Conservation (phyloP, 2,329 filamentous ascomycete genomes). For the Paracamarosporium sp. region DNA sequence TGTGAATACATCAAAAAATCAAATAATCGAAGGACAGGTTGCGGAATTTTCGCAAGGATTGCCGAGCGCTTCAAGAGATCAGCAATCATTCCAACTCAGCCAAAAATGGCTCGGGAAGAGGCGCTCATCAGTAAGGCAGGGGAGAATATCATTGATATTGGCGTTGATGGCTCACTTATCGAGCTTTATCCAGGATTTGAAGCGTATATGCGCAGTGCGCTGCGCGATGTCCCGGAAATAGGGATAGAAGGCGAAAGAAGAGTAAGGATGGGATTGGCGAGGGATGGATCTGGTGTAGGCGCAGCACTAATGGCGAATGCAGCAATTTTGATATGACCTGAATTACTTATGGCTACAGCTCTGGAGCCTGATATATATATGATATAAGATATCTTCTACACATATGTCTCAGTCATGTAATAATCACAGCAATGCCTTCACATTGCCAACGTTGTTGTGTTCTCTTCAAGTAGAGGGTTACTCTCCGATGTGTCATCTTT, state of each 20-base stretch:
- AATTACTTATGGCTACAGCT: not conserved
- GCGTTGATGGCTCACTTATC: slow-evolving; percentile 91
- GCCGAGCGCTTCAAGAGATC: not conserved
- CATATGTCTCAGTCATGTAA: too few species aligned
- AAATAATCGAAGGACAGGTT: not conserved
- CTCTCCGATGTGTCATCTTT: too few species aligned
- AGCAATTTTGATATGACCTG: not conserved
- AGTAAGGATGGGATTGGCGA: slow-evolving; percentile 93
- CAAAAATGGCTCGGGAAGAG: slow-evolving; percentile 40
- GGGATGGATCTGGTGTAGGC: slow-evolving; percentile 95
- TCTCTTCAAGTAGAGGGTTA: too few species aligned
- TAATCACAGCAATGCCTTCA: too few species aligned
- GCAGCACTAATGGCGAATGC: slow-evolving; percentile 82
- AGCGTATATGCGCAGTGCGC: slow-evolving; percentile 82
- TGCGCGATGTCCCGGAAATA: slow-evolving; percentile 77
- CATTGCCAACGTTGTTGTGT: too few species aligned
- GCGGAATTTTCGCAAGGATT: not conserved
- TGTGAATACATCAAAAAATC: not conserved
- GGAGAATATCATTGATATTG: slow-evolving; percentile 81
- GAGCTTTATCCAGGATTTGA: slow-evolving; percentile 96
- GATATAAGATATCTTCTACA: too few species aligned
- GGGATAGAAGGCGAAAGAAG: slow-evolving; percentile 80
- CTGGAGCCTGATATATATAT: too few species aligned
- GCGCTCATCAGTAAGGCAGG: slow-evolving; percentile 48
- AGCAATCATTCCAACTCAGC: slow-evolving; percentile 58